Base-by-base conservation (phyloP, 441 rosid genomes). In the Aleurites moluccanus region DNA sequence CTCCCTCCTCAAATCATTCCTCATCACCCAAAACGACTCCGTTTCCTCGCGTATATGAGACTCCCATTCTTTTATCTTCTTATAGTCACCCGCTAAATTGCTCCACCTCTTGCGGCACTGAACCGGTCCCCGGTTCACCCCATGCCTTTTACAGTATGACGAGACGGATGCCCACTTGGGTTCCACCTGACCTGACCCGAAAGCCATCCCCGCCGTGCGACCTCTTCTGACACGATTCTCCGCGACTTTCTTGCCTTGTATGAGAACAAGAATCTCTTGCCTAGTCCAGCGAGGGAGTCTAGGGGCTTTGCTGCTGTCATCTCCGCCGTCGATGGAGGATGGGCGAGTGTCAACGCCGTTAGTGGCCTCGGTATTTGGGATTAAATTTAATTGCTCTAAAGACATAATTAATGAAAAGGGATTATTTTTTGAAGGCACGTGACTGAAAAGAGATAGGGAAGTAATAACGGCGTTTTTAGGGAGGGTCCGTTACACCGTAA, bases 21-120 rank as follows among this genome's bases (percentile, higher is more conserved):
- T 84, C 98, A 96, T 93, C 4, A 86, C 85, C 99, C 99, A 96
- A 83, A 88, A 96, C 67, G 99, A 93, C 62, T 92, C 98, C 75
- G 91, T 75, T 45, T 86, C 97, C 4, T 90, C 97, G 75, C 77
- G 81, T 30, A 79, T 80, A 78, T 79, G 86, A 67, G 84, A 72
- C 73, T 96, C 99, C 99, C 99, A 96, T 79, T 93, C 97, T 72
- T 89, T 93, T 9, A 96, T 93, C 86, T 93, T 96, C 91, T 92
- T 93, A 59, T 77, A 93, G 72, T 96, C 99, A 21, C 99, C 97
- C 23, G 97, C 89, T 50, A 96, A 85, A 82, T 96, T 96, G 76
- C 98, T 93, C 98, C 98, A 96, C 70, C 98, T 81, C 79, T 96
- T 96, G 49, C 98, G 95, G 80, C 98, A 96, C 97, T 93, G 99